Evolutionary conservation across 495 filamentous ascomycete genomes (phyloP).

Genomic region (Penicillium egyptiacum): DNA sequence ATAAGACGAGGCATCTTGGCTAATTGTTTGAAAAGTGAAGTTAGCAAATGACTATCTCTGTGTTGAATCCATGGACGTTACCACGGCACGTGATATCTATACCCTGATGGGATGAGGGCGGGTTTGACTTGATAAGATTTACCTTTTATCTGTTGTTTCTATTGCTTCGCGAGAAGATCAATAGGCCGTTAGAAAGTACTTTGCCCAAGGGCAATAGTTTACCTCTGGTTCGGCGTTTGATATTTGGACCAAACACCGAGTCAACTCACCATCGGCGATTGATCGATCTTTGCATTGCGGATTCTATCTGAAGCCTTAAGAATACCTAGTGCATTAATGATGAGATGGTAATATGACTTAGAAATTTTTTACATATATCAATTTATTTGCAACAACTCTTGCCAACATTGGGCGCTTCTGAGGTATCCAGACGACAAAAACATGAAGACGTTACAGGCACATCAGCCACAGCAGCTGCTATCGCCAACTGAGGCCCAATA

Average conservation of each 20-base stretch:
- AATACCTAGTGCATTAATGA: too few relatives aligned
- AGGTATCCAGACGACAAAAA: constrained; percentile 53
- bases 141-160: neutral
- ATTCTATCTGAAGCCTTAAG: too few relatives aligned
- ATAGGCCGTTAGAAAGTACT: neutral
- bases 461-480: constrained; percentile 57
- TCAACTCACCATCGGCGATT: neutral
- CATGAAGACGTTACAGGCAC: constrained; percentile 58
- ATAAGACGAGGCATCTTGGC: constrained; percentile 12
- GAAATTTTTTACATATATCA: neutral
- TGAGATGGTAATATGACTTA: neutral
- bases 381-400: constrained; percentile 17
- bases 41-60: neutral
- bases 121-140: neutral
- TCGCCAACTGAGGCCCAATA: constrained; percentile 49
- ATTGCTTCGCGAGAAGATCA: neutral
- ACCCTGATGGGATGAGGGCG: neutral
- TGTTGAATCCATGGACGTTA: neutral
- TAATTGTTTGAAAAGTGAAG: neutral
- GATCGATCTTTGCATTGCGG: neutral
- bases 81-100: constrained; percentile 6
- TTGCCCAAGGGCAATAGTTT: neutral
- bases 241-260: constrained; percentile 11
- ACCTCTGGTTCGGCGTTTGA: constrained; percentile 14
- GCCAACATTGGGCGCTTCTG: constrained; percentile 14